These are phyloP conservation scores for Malassezia japonica DNA, from an alignment of 1,284 basidiomycete species.

Conservation along the genomic window DNA sequence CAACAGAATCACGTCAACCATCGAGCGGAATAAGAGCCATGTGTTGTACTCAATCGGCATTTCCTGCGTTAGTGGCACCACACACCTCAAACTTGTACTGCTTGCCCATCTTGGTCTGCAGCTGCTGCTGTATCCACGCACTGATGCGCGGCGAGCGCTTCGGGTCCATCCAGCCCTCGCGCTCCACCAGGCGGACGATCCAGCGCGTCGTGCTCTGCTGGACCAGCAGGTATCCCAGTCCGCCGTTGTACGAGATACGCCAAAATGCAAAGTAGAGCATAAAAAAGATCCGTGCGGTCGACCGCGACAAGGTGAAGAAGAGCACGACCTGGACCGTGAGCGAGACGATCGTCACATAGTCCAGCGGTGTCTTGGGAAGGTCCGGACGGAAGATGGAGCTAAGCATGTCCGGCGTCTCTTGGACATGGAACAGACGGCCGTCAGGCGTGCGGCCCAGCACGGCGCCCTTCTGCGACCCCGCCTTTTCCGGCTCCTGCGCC, in stretches of 20 bases:
- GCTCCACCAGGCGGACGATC: conserved; percentile 73
- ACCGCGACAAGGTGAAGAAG: conserved; percentile 58
- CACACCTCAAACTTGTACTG: conserved; percentile 51
- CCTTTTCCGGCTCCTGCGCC: neutral
- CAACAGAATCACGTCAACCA: conserved; percentile 87
- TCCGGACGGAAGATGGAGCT: conserved; percentile 80
- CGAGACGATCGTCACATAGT: conserved; percentile 71
- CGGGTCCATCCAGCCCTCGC: conserved; percentile 76
- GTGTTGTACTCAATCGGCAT: conserved; percentile 49
- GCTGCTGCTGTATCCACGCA: conserved; percentile 73
- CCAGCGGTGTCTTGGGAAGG: conserved; percentile 81
- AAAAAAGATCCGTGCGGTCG: conserved; percentile 56
- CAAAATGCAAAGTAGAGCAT: conserved; percentile 82
- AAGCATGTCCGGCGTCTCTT: conserved; percentile 78
- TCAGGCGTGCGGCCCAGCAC: conserved; percentile 10
- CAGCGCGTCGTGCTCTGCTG: conserved; percentile 87
- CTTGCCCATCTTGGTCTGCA: conserved; percentile 81
- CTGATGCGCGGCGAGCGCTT: conserved; percentile 59
- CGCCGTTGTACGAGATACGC: conserved; percentile 81
- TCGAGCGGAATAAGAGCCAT: conserved; percentile 82
- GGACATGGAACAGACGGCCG: conserved; percentile 5
- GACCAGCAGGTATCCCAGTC: conserved; percentile 84
- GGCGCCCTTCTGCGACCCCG: neutral
- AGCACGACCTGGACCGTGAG: conserved; percentile 68
- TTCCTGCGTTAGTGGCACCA: conserved; percentile 1